A percentile compares a stretch with the other conserved stretches of the same genome.
phyloP scores from a whole-genome alignment of 108 stramenopile genomes.

The Discostella stelligeroides region DNA sequence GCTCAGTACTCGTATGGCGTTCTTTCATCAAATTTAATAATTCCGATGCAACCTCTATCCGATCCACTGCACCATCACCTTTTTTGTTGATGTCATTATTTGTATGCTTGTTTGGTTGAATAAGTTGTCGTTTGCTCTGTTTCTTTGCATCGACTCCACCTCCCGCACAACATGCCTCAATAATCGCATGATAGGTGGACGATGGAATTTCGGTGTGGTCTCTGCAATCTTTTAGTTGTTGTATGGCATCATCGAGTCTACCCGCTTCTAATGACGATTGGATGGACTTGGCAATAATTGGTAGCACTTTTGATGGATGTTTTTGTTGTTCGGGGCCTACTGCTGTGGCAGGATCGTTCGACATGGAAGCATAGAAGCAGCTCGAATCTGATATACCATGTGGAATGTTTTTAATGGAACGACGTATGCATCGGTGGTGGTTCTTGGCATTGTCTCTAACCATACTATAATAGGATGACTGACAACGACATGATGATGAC shows the following conservation, averaged over 20 bases:
- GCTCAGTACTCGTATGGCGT: constrained; percentile 35
- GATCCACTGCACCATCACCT: constrained; percentile 18
- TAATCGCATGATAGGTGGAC: constrained; percentile 61
- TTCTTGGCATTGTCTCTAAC: background rate
- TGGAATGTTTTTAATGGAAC: background rate
- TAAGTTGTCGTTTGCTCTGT: constrained; percentile 41
- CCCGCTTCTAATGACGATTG: constrained; percentile 24
- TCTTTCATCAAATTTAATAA: constrained; percentile 28
- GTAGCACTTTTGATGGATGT: background rate
- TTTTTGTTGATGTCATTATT: constrained; percentile 25
- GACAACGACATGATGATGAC: background rate
- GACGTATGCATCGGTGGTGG: background rate
- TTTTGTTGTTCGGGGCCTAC: too few relatives aligned
- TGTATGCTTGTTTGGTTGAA: too few relatives aligned
- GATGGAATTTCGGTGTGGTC: constrained; percentile 5
- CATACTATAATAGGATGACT: too few relatives aligned
- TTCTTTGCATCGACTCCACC: constrained; percentile 1
- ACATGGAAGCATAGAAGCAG: background rate
- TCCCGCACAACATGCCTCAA: constrained; percentile 63
- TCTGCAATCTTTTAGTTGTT: background rate
- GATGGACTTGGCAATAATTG: constrained; percentile 3
- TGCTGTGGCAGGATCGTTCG: too few relatives aligned
- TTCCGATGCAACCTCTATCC: constrained; percentile 14
- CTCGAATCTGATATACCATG: background rate
- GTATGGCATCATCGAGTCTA: constrained; percentile 20